Evolutionary conservation across 495 filamentous ascomycete genomes (phyloP).

Genomic region (Podospora tetraspora): DNA sequence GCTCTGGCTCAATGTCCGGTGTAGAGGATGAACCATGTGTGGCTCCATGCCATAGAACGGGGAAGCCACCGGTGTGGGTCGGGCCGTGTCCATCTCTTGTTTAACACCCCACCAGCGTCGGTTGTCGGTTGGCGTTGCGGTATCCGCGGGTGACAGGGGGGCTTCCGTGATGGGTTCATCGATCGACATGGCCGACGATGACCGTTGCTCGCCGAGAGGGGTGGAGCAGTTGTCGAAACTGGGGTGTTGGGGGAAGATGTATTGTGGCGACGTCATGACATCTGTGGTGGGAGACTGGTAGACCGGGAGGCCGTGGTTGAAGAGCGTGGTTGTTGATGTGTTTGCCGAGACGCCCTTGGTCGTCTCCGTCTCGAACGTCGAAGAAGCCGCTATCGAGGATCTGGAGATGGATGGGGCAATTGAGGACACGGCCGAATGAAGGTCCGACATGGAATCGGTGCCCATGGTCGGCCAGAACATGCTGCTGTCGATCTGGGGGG

Average conservation of each 20-base stretch:
- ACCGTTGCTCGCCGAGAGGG: slow-evolving; percentile 2
- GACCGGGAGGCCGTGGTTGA: slow-evolving; percentile 8
- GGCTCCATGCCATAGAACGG: slow-evolving; percentile 19
- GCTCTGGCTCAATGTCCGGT: slow-evolving; percentile 25
- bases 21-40: slow-evolving; percentile 13
- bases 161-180: slow-evolving; percentile 17
- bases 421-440: slow-evolving; percentile 24
- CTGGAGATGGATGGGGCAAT: slow-evolving; percentile 20
- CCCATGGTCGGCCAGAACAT: slow-evolving; percentile 25
- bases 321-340: slow-evolving; percentile 29
- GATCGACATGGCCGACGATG: slow-evolving; percentile 21
- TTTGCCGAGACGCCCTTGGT: slow-evolving; percentile 24
- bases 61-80: slow-evolving; percentile 15
- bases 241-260: slow-evolving; percentile 17
- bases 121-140: slow-evolving; percentile 9
- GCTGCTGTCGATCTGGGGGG: slow-evolving; percentile 17
- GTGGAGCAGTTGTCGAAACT: slow-evolving; percentile 8
- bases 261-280: slow-evolving; percentile 12
- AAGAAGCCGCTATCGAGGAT: slow-evolving; percentile 23
- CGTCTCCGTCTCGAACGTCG: slow-evolving; percentile 17
- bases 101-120: slow-evolving; percentile 24
- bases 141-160: slow-evolving; percentile 10
- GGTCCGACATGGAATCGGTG: slow-evolving; percentile 16
- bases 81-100: slow-evolving; percentile 12
- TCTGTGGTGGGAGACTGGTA: slow-evolving; percentile 13